Base-by-base conservation (phyloP, 164 flowering plant genomes). In the Warburgia ugandensis region DNA sequence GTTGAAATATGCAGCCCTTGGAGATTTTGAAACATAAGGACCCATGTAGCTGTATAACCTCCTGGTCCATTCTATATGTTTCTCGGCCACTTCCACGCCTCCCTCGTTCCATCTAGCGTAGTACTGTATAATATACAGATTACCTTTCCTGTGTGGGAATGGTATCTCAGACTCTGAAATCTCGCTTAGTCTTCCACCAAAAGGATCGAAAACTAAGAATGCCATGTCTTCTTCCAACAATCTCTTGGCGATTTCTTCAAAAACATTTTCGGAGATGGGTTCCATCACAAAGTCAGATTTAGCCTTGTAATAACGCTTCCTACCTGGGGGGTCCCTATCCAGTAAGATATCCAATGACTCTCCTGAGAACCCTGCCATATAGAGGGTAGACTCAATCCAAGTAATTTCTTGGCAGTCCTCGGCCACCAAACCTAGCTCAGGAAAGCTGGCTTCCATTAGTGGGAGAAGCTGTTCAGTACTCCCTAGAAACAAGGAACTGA, bases 1-100 rank as follows among this genome's bases (percentile, higher is more conserved):
- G 36, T 65, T 65, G 20, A 54, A n/a, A 50, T 59, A 65, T 7
- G 64, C 64, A 20, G 28, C 43, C 40, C 69, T 59, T 17, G 69
- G 67, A 25, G 25, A 48, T 9, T 36, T 54, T 2, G 67, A 43
- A 10, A 56, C 67, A 52, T 62, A 50, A n/a, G 52, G 57, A 32
- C 37, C 26, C 68, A 59, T 54, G 21, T 43, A 43, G 3, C n/a
- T 23, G 28, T 54, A 31, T 23, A 52, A 6, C 17, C 20, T 40
- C 17, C 38, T 38, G 8, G 38, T 36, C 55, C 55, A 52, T 23
- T 27, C 45, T 1, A 36, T 12, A 38, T 52, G 19, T 22, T 26
- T 40, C 12, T n/a, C n/a, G n/a, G n/a, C 21, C 30, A 2, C 20
- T 45, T 29, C 38, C 20, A 0, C 17, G 6, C 12, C 32, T 35